Conservation (phyloP, 2,329 filamentous ascomycete genomes). For the Pyricularia sp. region DNA sequence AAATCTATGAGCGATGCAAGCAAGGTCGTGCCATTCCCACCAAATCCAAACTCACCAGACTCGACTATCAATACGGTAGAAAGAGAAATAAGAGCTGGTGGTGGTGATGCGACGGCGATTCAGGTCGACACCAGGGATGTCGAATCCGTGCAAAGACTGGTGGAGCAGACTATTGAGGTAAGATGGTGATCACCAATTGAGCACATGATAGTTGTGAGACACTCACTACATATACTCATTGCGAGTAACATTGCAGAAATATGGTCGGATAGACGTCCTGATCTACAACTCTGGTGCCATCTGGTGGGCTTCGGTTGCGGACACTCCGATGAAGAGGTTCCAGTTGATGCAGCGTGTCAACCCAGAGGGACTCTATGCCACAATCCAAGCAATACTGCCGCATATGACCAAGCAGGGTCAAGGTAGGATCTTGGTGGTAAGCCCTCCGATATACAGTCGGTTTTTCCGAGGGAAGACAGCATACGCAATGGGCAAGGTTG, state of each 20-base stretch:
- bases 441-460: slow-evolving; percentile 71
- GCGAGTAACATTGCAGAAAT: slow-evolving; percentile 23
- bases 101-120: slow-evolving; percentile 52
- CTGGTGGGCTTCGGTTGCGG: slow-evolving; percentile 65
- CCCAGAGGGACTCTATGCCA: slow-evolving; percentile 61
- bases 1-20: slow-evolving; percentile 58
- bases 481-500: slow-evolving; percentile 68
- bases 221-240: slow-evolving; percentile 1
- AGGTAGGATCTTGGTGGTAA: slow-evolving; percentile 63
- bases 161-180: slow-evolving; percentile 41
- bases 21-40: slow-evolving; percentile 48
- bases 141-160: slow-evolving; percentile 45
- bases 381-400: slow-evolving; percentile 55
- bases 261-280: slow-evolving; percentile 56
- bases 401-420: slow-evolving; percentile 42
- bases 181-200: background rate
- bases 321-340: slow-evolving; percentile 65
- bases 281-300: slow-evolving; percentile 79
- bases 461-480: slow-evolving; percentile 80
- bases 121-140: slow-evolving; percentile 56
- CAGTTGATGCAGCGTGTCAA: slow-evolving; percentile 67
- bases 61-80: slow-evolving; percentile 74
- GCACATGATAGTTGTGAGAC: background rate
- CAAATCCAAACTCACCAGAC: slow-evolving; percentile 58
- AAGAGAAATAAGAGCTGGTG: slow-evolving; percentile 55